Conservation (phyloP, 2,329 filamentous ascomycete genomes). For the Davidsoniella virescens region DNA sequence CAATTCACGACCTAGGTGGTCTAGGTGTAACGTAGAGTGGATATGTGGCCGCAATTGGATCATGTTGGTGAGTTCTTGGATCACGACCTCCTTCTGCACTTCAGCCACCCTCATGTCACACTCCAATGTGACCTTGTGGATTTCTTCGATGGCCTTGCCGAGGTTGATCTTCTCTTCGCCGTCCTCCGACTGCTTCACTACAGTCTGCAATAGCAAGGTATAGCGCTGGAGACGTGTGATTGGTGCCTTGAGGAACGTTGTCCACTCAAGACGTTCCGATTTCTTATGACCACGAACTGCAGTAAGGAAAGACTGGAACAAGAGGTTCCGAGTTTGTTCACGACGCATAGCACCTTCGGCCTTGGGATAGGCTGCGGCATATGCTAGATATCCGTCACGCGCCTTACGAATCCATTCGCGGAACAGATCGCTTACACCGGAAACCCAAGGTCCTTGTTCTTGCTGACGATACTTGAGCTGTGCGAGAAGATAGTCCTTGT, state of each 20-base stretch:
- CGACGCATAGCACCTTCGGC: slow-evolving; percentile 70
- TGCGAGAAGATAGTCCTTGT: slow-evolving; percentile 80
- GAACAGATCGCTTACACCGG: slow-evolving; percentile 92
- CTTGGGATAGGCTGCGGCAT: slow-evolving; percentile 72
- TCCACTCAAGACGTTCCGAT: slow-evolving; percentile 77
- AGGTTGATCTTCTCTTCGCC: slow-evolving; percentile 83
- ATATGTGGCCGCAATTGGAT: slow-evolving; percentile 76
- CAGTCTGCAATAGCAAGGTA: slow-evolving; percentile 63
- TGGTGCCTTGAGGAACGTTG: slow-evolving; percentile 82
- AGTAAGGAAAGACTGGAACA: slow-evolving; percentile 77
- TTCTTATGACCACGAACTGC: slow-evolving; percentile 61
- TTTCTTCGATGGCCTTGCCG: slow-evolving; percentile 72
- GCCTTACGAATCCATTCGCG: slow-evolving; percentile 97
- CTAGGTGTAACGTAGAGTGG: slow-evolving; percentile 76
- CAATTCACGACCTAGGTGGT: slow-evolving; percentile 83
- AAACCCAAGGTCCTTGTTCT: slow-evolving; percentile 89
- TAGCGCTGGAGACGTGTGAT: slow-evolving; percentile 89
- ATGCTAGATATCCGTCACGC: slow-evolving; percentile 74
- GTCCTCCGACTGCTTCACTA: slow-evolving; percentile 67
- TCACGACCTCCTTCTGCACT: slow-evolving; percentile 75
- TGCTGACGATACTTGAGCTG: slow-evolving; percentile 94
- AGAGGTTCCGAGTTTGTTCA: slow-evolving; percentile 67
- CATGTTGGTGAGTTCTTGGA: slow-evolving; percentile 70
- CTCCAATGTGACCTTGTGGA: slow-evolving; percentile 74
- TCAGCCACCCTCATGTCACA: slow-evolving; percentile 88